Base-by-base conservation (phyloP, 116 monocot species). In the Posidonia oceanica region DNA sequence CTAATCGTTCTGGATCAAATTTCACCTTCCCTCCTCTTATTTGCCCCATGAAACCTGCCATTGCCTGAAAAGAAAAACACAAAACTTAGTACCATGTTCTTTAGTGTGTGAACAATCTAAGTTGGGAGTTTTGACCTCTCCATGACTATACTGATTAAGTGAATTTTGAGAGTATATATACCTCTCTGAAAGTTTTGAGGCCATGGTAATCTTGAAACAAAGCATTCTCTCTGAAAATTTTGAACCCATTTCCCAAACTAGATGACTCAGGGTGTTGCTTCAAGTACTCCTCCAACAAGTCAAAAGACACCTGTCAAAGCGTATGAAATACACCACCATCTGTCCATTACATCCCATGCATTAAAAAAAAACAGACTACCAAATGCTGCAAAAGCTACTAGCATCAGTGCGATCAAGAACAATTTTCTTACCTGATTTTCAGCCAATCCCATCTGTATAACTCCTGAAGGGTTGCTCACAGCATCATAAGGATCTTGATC, bases 131-230 rank as follows among this genome's bases (percentile, higher is more conserved):
- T 29, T 29, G 29, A 29, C 29, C 29, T 29, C 29, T 29, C 29
- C 29, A 29, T 29, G 29, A 29, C 29, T 29, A 29, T 29, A 29
- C 29, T n/a, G 41, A 20, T 6, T 0, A 3, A 36, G 62, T 66
- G 41, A 20, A 40, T 66, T 14, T 14, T 8, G 37, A 51, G 2
- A 20, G 55, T 36, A 71, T 76, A 94, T 36, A 71, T 76, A 94
- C 94, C 41, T 74, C 75, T 70, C 90, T 95, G 75, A 95, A 91
- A 77, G 86, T 77, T 21, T 88, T 86, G 17, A 91, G 55, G 61
- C 95, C 95, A 64, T 88, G 84, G 74, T 95, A 95, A 52, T 95
- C 95, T 68, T 95, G 95, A 74, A 95, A 95, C 11, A 95, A 84
- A 63, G 95, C 95, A 16, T 91, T 80, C 76, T 91, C 86, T 23